Evolutionary conservation across 345 rosid genomes (phyloP).

Genomic region (Eucalyptus fibrosa): DNA sequence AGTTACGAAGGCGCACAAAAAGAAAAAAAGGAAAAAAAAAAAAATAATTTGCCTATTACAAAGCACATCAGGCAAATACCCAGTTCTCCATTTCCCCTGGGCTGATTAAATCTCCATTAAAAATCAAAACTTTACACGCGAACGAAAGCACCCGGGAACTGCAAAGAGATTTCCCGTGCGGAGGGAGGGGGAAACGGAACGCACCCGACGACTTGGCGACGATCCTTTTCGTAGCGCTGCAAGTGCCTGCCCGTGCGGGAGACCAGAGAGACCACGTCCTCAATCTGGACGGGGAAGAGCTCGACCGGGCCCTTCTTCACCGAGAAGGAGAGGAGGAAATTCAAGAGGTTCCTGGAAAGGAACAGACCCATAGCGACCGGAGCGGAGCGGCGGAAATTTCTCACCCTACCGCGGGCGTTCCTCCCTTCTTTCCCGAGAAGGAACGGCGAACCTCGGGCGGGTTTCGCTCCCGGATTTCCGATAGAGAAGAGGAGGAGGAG

Average conservation of each 20-base stretch:
- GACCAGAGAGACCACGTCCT: slow-evolving; percentile 24
- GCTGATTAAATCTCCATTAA: neutral
- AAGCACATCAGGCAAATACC: neutral
- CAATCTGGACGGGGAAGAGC: slow-evolving; percentile 17
- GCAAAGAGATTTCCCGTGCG: too few species aligned
- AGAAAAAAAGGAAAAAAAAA: neutral
- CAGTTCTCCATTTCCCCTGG: neutral
- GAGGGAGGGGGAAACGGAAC: neutral
- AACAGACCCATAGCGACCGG: neutral
- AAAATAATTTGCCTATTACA: neutral
- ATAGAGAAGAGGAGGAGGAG: neutral
- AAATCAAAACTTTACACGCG: neutral
- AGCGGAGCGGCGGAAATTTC: neutral
- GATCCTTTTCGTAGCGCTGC: slow-evolving; percentile 51
- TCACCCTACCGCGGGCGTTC: neutral
- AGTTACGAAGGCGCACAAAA: neutral
- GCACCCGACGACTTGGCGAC: slow-evolving; percentile 72
- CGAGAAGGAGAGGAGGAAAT: slow-evolving; percentile 17
- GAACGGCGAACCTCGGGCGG: neutral
- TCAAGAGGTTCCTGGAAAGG: slow-evolving; percentile 12
- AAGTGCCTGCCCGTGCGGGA: slow-evolving; percentile 62
- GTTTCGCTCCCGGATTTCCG: neutral
- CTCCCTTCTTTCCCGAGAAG: neutral
- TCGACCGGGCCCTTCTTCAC: slow-evolving; percentile 15
- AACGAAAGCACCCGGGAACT: neutral